A percentile compares a stretch with the other conserved stretches of the same genome.
These are phyloP conservation scores for Tympanopsis confertula DNA, from an alignment of 2,329 filamentous ascomycete genomes.

Conservation along the genomic window DNA sequence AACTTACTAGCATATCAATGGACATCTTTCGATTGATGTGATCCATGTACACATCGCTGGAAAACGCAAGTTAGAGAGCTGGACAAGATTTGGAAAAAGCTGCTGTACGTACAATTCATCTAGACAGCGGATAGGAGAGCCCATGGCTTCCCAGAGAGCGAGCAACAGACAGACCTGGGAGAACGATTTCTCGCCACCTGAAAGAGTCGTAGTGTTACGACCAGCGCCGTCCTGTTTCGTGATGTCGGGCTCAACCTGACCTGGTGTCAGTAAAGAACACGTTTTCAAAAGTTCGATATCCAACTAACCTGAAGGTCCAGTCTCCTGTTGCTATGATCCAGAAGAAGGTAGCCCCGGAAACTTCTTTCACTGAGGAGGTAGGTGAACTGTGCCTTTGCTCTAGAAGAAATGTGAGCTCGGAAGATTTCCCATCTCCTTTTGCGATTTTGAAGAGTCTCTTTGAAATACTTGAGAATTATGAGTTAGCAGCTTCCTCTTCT, in stretches of 20 bases:
- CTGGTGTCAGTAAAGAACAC: background rate
- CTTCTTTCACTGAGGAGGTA: slow-evolving; percentile 51
- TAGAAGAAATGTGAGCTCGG: slow-evolving; percentile 43
- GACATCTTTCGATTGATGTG: slow-evolving; percentile 52
- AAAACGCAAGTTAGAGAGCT: no score
- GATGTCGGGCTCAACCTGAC: background rate
- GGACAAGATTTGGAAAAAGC: no score
- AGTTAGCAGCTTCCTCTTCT: background rate
- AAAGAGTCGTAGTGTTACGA: slow-evolving; percentile 51
- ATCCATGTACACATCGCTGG: slow-evolving; percentile 59
- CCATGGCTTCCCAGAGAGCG: slow-evolving; percentile 62
- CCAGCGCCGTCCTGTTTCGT: slow-evolving; percentile 22
- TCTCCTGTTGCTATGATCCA: slow-evolving; percentile 41
- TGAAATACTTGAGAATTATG: background rate
- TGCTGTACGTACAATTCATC: slow-evolving; percentile 40
- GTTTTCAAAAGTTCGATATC: background rate
- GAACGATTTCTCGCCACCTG: slow-evolving; percentile 60
- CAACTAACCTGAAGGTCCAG: slow-evolving; percentile 43
- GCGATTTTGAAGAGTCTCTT: slow-evolving; percentile 35
- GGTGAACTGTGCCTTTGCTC: slow-evolving; percentile 47
- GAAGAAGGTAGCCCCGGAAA: slow-evolving; percentile 45
- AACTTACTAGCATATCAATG: slow-evolving; percentile 47
- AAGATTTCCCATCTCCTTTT: slow-evolving; percentile 47
- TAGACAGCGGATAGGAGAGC: slow-evolving; percentile 55
- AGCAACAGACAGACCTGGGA: slow-evolving; percentile 57